Percentiles rank a stretch among this genome's conserved stretches.
These are phyloP conservation scores for Plicaturopsis crispa DNA, from an alignment of 768 basidiomycete species.

Conservation along the genomic window DNA sequence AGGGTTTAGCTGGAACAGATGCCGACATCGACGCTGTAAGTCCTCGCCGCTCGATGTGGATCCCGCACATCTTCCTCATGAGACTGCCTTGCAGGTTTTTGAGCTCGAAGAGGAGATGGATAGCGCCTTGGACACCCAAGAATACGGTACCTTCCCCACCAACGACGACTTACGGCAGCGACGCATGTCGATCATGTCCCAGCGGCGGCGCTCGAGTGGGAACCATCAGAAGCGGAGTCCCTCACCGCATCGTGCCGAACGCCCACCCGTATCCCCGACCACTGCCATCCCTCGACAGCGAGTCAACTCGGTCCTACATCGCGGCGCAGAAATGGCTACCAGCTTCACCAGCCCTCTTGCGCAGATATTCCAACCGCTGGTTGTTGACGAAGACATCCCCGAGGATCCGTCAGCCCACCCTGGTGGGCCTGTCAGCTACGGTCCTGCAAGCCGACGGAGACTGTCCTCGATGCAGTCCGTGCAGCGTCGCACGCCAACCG, in stretches of 20 bases:
- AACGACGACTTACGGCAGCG: conserved; percentile 18
- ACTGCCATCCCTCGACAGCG: conserved; percentile 27
- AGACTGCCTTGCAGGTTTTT: conserved; percentile 46
- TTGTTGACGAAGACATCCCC: conserved; percentile 40
- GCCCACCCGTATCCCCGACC: too few species aligned
- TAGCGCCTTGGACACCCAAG: conserved; percentile 48
- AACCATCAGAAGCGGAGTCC: conserved; percentile 1
- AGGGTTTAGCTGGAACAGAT: conserved; percentile 66
- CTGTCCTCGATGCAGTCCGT: conserved; percentile 24
- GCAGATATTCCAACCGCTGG: conserved; percentile 63
- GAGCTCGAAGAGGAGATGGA: conserved; percentile 65
- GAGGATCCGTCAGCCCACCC: conserved; percentile 15
- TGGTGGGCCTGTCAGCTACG: conserved; percentile 25
- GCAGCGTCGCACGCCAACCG: conserved; percentile 7
- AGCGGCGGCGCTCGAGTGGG: conserved; percentile 7
- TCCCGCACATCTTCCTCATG: neutral
- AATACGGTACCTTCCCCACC: conserved; percentile 19
- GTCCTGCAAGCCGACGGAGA: conserved; percentile 30
- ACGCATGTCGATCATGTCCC: conserved; percentile 24
- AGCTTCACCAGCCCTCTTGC: conserved; percentile 58
- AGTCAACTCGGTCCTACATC: conserved; percentile 34
- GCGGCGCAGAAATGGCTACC: conserved; percentile 27
- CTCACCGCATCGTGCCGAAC: neutral
- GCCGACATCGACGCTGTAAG: conserved; percentile 70
- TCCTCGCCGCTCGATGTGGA: conserved; percentile 4